Conservation (phyloP, 371 early-diverging fungal species). For the Mucor racemosus region DNA sequence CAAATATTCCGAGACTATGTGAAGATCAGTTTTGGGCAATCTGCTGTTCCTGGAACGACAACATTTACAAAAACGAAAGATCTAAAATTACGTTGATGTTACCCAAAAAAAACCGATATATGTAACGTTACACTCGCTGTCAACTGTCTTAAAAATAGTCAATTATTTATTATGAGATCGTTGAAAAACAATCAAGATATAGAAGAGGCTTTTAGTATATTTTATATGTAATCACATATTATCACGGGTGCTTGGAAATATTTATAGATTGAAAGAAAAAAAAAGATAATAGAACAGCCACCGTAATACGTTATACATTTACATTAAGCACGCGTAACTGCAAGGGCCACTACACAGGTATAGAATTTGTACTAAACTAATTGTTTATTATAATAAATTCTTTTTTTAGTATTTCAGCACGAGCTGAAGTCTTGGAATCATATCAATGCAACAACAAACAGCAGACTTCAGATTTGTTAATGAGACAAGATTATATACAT, state of each 20-base stretch:
- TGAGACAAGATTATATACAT: too few species aligned
- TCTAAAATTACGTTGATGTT: not conserved
- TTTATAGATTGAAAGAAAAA: not conserved
- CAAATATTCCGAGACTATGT: constrained; percentile 4
- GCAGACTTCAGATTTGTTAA: too few species aligned
- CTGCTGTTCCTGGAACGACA: not conserved
- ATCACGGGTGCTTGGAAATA: not conserved
- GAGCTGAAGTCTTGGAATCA: not conserved
- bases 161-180: not conserved
- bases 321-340: not conserved
- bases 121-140: constrained; percentile 4
- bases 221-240: not conserved
- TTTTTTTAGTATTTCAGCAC: not conserved
- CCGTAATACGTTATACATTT: not conserved
- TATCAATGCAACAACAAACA: not conserved
- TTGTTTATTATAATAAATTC: not conserved
- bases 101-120: not conserved
- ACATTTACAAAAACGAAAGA: not conserved
- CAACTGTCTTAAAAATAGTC: not conserved
- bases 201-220: too few species aligned
- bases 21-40: not conserved
- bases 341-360: too few species aligned
- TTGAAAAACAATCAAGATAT: not conserved
- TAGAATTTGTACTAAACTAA: not conserved
- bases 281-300: not conserved